Evolutionary conservation across 164 flowering plant species (phyloP), one percentile per base, ranked within the genome.

Genomic region (Berberis vulgaris): DNA sequence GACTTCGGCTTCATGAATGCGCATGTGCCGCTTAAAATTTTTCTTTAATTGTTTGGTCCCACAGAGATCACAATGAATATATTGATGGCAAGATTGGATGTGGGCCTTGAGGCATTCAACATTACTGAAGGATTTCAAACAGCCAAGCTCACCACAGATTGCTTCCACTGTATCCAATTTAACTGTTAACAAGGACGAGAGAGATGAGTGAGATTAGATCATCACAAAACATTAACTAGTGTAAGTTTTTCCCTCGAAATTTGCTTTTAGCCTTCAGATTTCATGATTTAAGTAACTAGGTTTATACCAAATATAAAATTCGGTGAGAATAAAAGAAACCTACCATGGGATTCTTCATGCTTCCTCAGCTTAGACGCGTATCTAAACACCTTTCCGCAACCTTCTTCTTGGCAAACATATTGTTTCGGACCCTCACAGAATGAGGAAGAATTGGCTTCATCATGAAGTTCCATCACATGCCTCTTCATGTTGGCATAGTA

Each of bases 271-370:
- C 26, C 57, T 59, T 41, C 8, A 52, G 13, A 10, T 26, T 10
- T 52, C 13, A 6, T 52, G n/a, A 4, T 26, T 10, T 6, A 3
- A 52, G 11, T 7, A 7, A 10, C 0, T 41, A 26, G 40, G 5
- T 4, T 38, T 10, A 54, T 4, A 54, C 12, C 43, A 59, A 57
- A 57, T 3, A 9, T n/a, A 59, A 6, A 39, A 12, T 11, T 47
- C 41, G 47, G 26, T 49, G 11, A 66, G 10, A 38, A 43, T 2
- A 6, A n/a, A 62, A 54, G 45, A 26, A 63, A 78, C 84, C 72
- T 73, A 68, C 98, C 95, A 80, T 91, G 98, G 26, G 97, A 87
- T 6, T 81, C 88, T 65, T 76, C 84, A 69, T 94, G 97, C 60
- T 81, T 83, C 65, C 63, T 79, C 70, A 90, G 59, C 71, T 63